phyloP scores from a whole-genome alignment of 2,329 filamentous ascomycete species.

The Sordariomycetes sp. region DNA sequence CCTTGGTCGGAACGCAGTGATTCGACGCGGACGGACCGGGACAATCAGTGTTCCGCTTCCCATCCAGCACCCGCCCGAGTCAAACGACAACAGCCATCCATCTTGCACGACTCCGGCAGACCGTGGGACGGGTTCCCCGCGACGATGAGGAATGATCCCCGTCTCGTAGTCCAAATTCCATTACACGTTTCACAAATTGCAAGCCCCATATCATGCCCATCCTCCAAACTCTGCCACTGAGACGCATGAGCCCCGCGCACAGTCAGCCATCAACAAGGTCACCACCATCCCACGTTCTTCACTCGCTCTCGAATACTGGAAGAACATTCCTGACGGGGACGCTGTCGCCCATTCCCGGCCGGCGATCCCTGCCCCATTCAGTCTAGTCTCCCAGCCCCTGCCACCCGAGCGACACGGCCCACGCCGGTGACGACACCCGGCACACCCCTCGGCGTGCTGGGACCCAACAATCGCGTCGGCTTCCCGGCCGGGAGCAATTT shows the following conservation, averaged over 20 bases:
- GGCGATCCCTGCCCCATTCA: neutral
- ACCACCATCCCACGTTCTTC: neutral
- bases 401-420: neutral
- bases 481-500: too few species aligned
- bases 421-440: neutral
- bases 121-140: neutral
- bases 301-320: neutral
- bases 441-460: neutral
- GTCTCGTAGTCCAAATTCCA: neutral
- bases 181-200: neutral
- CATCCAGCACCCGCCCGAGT: too few species aligned
- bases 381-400: neutral
- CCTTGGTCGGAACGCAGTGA: neutral
- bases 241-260: neutral
- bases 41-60: neutral
- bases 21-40: neutral
- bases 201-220: neutral
- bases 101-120: neutral
- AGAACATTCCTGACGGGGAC: neutral
- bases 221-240: neutral
- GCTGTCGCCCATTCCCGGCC: neutral
- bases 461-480: too few species aligned
- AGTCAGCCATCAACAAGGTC: neutral
- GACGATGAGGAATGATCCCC: neutral
- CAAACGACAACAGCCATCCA: neutral